Base-by-base conservation (phyloP, 2,329 filamentous ascomycete genomes). In the Atkinsonella texensis region DNA sequence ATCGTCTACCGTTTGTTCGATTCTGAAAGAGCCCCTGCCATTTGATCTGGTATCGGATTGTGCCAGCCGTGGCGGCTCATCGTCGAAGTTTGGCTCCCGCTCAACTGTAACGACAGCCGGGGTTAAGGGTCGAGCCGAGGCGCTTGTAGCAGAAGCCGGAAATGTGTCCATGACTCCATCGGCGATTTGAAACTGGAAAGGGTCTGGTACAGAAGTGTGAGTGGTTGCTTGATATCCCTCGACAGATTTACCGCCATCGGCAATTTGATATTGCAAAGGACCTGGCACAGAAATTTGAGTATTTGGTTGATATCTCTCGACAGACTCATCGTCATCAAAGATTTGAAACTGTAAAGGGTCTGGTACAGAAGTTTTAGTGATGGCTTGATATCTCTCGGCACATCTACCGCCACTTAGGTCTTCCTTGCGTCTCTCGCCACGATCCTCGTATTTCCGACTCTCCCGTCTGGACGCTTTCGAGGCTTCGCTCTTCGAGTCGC, bases 81-180 rank as follows among this genome's bases (percentile, higher is more conserved):
- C 62, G 9, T 71, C 68, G 57, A 76, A 77, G 48, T 71, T 70
- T 6, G 77, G 77, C 56, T 76, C 76, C 33, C 75, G 71, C 32
- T 77, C 73, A 46, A 80, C 71, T 2, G 76, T 79, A 41, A 76
- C 67, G 44, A 81, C 65, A 53, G 68, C 69, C 7, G 75, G 77
- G 4, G 74, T 76, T 54, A 75, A 57, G 2, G 74, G 70, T 46
- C 70, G 67, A 39, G 62, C 60, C 1, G 55, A 45, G 1, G 49
- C 50, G 11, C 48, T 28, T 6, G 52, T 17, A 42, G 48, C 44
- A 41, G 47, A 31, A 10, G 46, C 47, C 3, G 38, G 38, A 3
- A 49, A 44, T 15, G 51, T 31, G 12, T 15, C 42, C n/a, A 51
- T 31, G n/a, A 72, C 71, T 58, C 76, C 71, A 54, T 76, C 69